phyloP scores from a whole-genome alignment of 2,329 filamentous ascomycete genomes.

The Emericellopsis cladophorae region DNA sequence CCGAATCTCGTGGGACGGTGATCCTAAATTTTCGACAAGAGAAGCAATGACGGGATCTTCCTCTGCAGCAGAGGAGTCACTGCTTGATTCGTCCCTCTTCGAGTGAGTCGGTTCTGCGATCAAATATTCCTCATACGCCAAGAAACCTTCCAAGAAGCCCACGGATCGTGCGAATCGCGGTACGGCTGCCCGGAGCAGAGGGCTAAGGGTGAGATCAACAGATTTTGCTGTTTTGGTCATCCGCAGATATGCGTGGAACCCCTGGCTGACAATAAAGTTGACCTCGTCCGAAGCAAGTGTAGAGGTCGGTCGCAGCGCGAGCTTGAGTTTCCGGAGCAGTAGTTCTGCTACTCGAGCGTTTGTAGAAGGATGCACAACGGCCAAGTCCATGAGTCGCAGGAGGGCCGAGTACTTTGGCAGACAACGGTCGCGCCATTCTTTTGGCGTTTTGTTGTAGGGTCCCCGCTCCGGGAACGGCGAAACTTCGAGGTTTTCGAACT shows the following conservation, averaged over 20 bases:
- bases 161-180: constrained; percentile 51
- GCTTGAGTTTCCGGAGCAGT: constrained; percentile 51
- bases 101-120: constrained; percentile 3
- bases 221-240: constrained; percentile 48
- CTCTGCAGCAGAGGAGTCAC: constrained; percentile 29
- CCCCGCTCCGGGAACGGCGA: constrained; percentile 53
- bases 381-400: constrained; percentile 47
- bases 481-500: constrained; percentile 52
- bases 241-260: constrained; percentile 59
- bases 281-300: constrained; percentile 48
- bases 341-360: constrained; percentile 53
- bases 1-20: constrained; percentile 63
- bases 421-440: constrained; percentile 49
- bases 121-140: constrained; percentile 37
- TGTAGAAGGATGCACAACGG: constrained; percentile 52
- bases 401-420: constrained; percentile 57
- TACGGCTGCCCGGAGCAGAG: constrained; percentile 52
- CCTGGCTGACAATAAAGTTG: constrained; percentile 63
- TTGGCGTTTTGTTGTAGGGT: constrained; percentile 47
- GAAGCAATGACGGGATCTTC: constrained; percentile 49
- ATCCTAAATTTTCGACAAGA: constrained; percentile 61
- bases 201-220: constrained; percentile 49
- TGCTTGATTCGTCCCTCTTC: constrained; percentile 16
- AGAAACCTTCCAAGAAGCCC: constrained; percentile 52
- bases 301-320: constrained; percentile 49